phyloP scores from a whole-genome alignment of 768 basidiomycete species.

The Phaeotremella fagi region DNA sequence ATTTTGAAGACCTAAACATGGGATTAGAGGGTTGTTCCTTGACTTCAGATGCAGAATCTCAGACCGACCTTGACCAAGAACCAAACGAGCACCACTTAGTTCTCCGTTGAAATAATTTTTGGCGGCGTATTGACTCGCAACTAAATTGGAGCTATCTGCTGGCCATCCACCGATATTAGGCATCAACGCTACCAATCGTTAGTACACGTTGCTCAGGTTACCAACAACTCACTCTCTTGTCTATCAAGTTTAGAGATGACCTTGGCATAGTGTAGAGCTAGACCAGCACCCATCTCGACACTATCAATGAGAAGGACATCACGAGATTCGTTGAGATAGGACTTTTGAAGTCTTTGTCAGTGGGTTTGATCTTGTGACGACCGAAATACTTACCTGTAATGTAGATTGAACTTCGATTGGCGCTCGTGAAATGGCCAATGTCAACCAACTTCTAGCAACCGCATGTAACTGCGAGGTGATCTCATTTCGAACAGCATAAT shows the following conservation, averaged over 20 bases:
- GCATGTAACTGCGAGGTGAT: slow-evolving; percentile 70
- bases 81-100: slow-evolving; percentile 61
- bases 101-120: slow-evolving; percentile 90
- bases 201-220: neutral
- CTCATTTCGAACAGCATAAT: slow-evolving; percentile 76
- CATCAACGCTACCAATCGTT: slow-evolving; percentile 35
- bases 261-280: slow-evolving; percentile 81
- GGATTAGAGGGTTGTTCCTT: too few relatives aligned
- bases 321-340: slow-evolving; percentile 77
- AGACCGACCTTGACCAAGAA: slow-evolving; percentile 29
- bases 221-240: slow-evolving; percentile 54
- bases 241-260: slow-evolving; percentile 69
- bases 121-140: slow-evolving; percentile 79
- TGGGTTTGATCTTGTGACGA: too few relatives aligned
- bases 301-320: slow-evolving; percentile 64
- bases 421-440: slow-evolving; percentile 75
- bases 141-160: slow-evolving; percentile 72
- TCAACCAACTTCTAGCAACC: slow-evolving; percentile 77
- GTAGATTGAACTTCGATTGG: slow-evolving; percentile 90
- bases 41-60: too few relatives aligned
- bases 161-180: slow-evolving; percentile 56
- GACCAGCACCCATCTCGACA: slow-evolving; percentile 83
- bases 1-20: slow-evolving; percentile 55
- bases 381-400: slow-evolving; percentile 65
- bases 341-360: slow-evolving; percentile 56